A percentile compares a stretch with the other conserved stretches of the same genome.
These are phyloP conservation scores for Colletotrichum truncatum DNA, from an alignment of 2,329 filamentous ascomycete species.

Conservation along the genomic window DNA sequence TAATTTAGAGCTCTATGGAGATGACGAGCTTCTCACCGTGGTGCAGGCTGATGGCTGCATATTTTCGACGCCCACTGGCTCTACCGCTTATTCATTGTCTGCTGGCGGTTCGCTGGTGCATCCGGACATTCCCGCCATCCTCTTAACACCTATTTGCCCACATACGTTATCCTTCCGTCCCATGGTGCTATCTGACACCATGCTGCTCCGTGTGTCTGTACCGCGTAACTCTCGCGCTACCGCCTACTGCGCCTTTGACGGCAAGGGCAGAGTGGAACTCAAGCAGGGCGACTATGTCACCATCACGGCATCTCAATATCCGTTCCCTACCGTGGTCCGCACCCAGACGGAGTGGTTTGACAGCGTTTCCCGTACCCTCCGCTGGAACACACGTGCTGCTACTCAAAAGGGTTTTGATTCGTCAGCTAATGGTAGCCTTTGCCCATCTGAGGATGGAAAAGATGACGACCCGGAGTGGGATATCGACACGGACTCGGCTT, in stretches of 20 bases:
- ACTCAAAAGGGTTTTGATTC: constrained; percentile 89
- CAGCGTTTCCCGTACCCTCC: constrained; percentile 87
- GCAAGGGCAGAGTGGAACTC: constrained; percentile 94
- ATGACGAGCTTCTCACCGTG: constrained; percentile 93
- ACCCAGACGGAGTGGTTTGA: constrained; percentile 96
- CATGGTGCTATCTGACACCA: constrained; percentile 96
- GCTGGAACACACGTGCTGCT: constrained; percentile 94
- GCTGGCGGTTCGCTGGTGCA: constrained; percentile 96
- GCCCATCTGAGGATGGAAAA: constrained; percentile 57
- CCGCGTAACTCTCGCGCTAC: constrained; percentile 87
- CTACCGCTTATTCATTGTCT: constrained; percentile 94
- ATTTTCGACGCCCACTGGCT: constrained; percentile 94
- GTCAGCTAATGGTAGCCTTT: constrained; percentile 40
- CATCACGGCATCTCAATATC: constrained; percentile 94
- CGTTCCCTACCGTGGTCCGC: constrained; percentile 94
- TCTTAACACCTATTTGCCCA: constrained; percentile 96
- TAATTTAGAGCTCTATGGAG: constrained; percentile 94
- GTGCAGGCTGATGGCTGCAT: constrained; percentile 98
- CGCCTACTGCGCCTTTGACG: constrained; percentile 97
- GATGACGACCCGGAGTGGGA: constrained; percentile 79
- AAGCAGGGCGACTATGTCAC: constrained; percentile 95
- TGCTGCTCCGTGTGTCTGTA: constrained; percentile 89
- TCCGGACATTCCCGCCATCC: constrained; percentile 94
- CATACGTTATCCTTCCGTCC: constrained; percentile 97
- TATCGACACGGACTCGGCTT: constrained; percentile 87